These are phyloP conservation scores for Colletotrichum sp. DNA, from an alignment of 2,329 filamentous ascomycete genomes.

Conservation along the genomic window DNA sequence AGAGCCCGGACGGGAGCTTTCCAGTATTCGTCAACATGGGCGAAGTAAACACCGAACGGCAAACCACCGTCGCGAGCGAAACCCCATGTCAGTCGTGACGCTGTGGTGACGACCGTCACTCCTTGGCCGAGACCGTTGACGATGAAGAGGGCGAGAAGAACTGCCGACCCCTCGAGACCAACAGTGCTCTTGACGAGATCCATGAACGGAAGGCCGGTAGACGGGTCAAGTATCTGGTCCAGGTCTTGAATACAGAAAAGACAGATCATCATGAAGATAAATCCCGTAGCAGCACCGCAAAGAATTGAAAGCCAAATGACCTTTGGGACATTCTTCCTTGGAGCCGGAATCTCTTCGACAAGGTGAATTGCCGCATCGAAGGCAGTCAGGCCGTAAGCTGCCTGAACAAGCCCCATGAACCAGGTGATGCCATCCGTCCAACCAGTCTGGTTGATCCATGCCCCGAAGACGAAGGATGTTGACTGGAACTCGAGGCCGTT, in stretches of 20 bases:
- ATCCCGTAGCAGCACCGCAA: constrained; percentile 51
- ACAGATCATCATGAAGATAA: constrained; percentile 58
- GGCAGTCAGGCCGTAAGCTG: constrained; percentile 61
- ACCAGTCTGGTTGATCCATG: constrained; percentile 56
- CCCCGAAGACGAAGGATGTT: constrained; percentile 56
- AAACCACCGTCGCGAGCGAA: constrained; percentile 58
- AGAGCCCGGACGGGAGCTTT: constrained; percentile 57
- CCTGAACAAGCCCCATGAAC: constrained; percentile 63
- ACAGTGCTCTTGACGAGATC: constrained; percentile 47
- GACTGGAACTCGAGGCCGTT: constrained; percentile 50
- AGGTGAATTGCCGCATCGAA: constrained; percentile 66
- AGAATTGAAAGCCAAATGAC: constrained; percentile 59
- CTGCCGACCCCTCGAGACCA: constrained; percentile 45
- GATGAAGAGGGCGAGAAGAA: constrained; percentile 57
- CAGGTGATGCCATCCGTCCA: constrained; percentile 62
- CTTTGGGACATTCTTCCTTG: constrained; percentile 53
- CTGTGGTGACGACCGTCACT: constrained; percentile 54
- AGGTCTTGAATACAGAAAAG: constrained; percentile 56
- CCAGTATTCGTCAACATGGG: constrained; percentile 51
- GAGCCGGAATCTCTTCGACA: constrained; percentile 61
- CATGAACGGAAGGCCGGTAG: constrained; percentile 52
- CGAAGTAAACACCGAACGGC: constrained; percentile 49
- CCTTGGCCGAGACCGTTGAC: constrained; percentile 61
- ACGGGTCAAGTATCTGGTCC: constrained; percentile 42
- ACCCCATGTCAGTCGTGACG: constrained; percentile 58